Evolutionary conservation across 495 filamentous ascomycete genomes (phyloP).

Genomic region (Chaetomium tenue): DNA sequence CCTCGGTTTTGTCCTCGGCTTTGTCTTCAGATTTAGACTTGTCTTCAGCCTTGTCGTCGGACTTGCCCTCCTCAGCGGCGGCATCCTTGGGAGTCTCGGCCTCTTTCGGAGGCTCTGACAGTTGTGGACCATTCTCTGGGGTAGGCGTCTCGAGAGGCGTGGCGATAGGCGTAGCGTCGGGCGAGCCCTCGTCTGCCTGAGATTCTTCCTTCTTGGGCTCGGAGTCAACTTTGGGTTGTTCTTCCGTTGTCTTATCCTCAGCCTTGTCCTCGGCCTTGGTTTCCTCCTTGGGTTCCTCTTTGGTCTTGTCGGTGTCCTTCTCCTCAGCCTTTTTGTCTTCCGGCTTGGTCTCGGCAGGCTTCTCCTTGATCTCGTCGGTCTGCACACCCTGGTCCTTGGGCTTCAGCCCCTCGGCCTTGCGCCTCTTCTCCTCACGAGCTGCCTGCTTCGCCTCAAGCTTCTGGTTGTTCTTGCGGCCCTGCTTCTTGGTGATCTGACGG

Average conservation of each 20-base stretch:
- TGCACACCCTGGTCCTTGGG: slow-evolving; percentile 44
- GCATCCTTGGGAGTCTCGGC: slow-evolving; percentile 9
- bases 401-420: slow-evolving; percentile 42
- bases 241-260: slow-evolving; percentile 16
- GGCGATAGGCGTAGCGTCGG: slow-evolving; percentile 29
- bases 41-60: slow-evolving; percentile 19
- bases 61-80: neutral
- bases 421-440: slow-evolving; percentile 40
- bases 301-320: slow-evolving; percentile 31
- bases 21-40: slow-evolving; percentile 10
- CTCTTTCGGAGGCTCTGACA: slow-evolving; percentile 6
- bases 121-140: slow-evolving; percentile 30
- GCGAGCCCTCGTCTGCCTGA: slow-evolving; percentile 18
- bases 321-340: slow-evolving; percentile 17
- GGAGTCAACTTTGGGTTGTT: slow-evolving; percentile 10
- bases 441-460: slow-evolving; percentile 38
- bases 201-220: neutral
- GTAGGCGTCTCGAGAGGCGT: slow-evolving; percentile 32
- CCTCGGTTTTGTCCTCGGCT: slow-evolving; percentile 3
- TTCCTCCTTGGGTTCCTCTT: slow-evolving; percentile 12
- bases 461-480: slow-evolving; percentile 48
- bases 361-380: slow-evolving; percentile 29
- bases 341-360: slow-evolving; percentile 29
- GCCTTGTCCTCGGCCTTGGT: slow-evolving; percentile 21
- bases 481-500: slow-evolving; percentile 44